Evolutionary conservation across 805 yeast genomes (phyloP), one percentile per base, ranked within the genome.

Genomic region (Pichia nakasei): DNA sequence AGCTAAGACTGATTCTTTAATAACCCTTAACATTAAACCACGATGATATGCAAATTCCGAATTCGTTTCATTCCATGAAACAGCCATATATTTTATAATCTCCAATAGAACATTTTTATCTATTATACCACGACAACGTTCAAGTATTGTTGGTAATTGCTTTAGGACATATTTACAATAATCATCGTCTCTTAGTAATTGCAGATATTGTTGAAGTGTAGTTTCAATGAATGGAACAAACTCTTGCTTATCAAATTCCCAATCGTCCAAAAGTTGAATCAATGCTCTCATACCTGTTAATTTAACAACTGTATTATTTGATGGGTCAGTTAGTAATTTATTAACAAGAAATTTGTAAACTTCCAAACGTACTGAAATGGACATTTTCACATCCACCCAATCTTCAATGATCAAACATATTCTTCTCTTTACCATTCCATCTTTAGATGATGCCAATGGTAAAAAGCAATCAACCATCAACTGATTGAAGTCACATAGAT

Each of bases 221-320:
- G 63, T 22, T 70, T 68, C 45, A 82, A 69, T 7, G 66, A 65
- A 8, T 68, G 91, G 86, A 49, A 73, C 64, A 54, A 93, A 86
- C 26, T 68, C 78, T 15, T 64, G 67, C 47, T 85, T 81, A 33
- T 78, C 70, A 60, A 91, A 89, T 48, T 85, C 89, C 85, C 94
- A 86, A 54, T 88, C 96, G 48, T 86, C 89, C 27, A 91, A 68
- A 39, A 85, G 69, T 24, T 76, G 70, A 47, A 79, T 72, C 19
- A 89, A 63, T 0, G 91, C 77, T 53, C 81, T 82, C 15, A 82
- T 69, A 0, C 93, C 80, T 0, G 94, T 77, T 20, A 93, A 59
- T 52, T 73, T 73, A 2, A 93, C 95, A n/a, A 91, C 95, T 43
- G 73, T 70, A 59, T 93, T 97, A 50, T 80, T 75, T 3, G 34